These are phyloP conservation scores for Thalia dealbata DNA, from an alignment of 176 grass and related monocot species.

Conservation along the genomic window DNA sequence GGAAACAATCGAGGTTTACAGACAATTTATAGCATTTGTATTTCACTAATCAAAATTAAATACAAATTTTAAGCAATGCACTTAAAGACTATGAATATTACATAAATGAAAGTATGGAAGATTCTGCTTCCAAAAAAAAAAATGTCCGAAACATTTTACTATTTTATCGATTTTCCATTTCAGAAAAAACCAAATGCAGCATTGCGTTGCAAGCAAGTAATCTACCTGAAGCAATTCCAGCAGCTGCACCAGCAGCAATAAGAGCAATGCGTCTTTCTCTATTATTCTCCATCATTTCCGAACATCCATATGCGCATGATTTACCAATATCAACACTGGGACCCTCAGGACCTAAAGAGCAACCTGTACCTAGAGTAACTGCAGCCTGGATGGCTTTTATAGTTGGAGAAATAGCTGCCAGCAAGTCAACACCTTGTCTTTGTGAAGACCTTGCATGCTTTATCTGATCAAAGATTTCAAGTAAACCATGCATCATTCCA, in stretches of 20 bases:
- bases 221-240: conserved; percentile 98
- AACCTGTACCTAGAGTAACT: conserved; percentile 81
- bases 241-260: conserved; percentile 89
- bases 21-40: no score
- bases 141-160: no score
- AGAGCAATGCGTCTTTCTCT: conserved; percentile 89
- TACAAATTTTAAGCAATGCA: no score
- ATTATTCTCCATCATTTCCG: conserved; percentile 99
- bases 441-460: conserved; percentile 59
- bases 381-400: conserved; percentile 94
- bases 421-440: conserved; percentile 68
- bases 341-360: conserved; percentile 90
- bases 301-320: conserved; percentile 89
- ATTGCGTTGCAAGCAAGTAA: neutral
- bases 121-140: no score
- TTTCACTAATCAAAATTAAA: no score
- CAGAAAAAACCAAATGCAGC: no score
- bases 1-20: no score
- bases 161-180: no score
- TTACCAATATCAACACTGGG: conserved; percentile 98
- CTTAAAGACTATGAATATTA: no score
- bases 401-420: conserved; percentile 67
- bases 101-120: no score
- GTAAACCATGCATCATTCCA: conserved; percentile 96
- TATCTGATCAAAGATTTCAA: conserved; percentile 97